phyloP scores from a whole-genome alignment of 164 flowering plant species.

The Aristolochia fimbriata region DNA sequence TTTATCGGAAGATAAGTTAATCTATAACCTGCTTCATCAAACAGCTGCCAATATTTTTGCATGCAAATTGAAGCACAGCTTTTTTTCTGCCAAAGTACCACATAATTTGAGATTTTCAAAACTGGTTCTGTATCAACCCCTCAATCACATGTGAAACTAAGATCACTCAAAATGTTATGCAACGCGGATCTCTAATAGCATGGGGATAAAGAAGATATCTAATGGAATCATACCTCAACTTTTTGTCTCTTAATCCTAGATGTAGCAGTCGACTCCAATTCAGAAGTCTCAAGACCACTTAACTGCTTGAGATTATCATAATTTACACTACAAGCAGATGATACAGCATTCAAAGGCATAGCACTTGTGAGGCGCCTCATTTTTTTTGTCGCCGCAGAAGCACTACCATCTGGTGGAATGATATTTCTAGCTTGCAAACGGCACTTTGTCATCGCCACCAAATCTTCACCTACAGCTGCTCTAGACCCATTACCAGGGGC shows the following conservation, averaged over 20 bases:
- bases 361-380: conserved; percentile 78
- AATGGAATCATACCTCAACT: conserved; percentile 43
- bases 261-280: conserved; percentile 82
- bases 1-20: too few species aligned
- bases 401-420: conserved; percentile 47
- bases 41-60: too few species aligned
- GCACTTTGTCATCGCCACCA: conserved; percentile 90
- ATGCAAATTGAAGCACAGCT: too few species aligned
- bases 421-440: conserved; percentile 76
- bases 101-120: too few species aligned
- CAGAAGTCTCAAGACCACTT: conserved; percentile 47
- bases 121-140: too few species aligned
- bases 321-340: conserved; percentile 58
- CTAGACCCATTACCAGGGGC: conserved; percentile 94
- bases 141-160: too few species aligned
- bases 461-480: conserved; percentile 95
- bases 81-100: too few species aligned
- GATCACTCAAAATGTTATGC: too few species aligned
- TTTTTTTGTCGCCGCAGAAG: conserved; percentile 39
- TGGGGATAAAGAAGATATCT: too few species aligned
- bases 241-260: conserved; percentile 54
- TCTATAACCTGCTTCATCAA: too few species aligned
- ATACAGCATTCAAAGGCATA: conserved; percentile 56
- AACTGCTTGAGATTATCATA: conserved; percentile 49
- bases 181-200: too few species aligned